Base-by-base conservation (phyloP, 169 alveolate species). In the Cyclospora cayetanensis region DNA sequence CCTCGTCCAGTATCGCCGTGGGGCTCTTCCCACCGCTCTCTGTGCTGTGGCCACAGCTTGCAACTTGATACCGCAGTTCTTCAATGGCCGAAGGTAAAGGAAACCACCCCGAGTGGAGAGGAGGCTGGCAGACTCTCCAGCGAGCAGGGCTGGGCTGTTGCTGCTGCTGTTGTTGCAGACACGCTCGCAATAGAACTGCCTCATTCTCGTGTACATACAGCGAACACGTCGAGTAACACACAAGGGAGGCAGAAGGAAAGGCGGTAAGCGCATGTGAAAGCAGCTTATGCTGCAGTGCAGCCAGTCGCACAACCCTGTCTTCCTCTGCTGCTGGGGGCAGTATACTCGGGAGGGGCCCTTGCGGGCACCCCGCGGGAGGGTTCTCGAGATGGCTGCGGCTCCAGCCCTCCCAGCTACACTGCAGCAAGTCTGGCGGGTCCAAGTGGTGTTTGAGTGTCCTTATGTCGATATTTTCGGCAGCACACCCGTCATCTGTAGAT, bases 181-280 rank as follows among this genome's bases (percentile, higher is more conserved):
- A 70, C 15, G 37, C 76, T 18, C 53, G 18, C 18, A 80, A 74
- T 34, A 80, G 76, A 27, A 94, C 96, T 35, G 70, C 93, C 70
- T 94, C 95, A 89, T 94, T 94, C 91, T 94, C 96, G 79, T 94
- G 95, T 11, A 63, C 93, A 35, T 83, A 93, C n/a, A 90, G 27
- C n/a, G 96, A 94, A 66, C 96, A 94, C 22, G 96, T 94, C 55
- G 96, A 94, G 65, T 94, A 94, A 91, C 95, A 92, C 79, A 93
- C 88, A 35, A 91, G 66, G 27, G 68, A 7, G 27, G 77, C 94
- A 11, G 89, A 43, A 1, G 92, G 90, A 63, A 94, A 94, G n/a
- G 83, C 52, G 11, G 94, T 53, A 35, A 94, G 87, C 42, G 96
- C 90, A 65, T 94, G 96, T 41, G 50, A n/a, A 52, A 94, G 74